Conservation (phyloP, 768 basidiomycete species). For the Tephrocybe sp. region DNA sequence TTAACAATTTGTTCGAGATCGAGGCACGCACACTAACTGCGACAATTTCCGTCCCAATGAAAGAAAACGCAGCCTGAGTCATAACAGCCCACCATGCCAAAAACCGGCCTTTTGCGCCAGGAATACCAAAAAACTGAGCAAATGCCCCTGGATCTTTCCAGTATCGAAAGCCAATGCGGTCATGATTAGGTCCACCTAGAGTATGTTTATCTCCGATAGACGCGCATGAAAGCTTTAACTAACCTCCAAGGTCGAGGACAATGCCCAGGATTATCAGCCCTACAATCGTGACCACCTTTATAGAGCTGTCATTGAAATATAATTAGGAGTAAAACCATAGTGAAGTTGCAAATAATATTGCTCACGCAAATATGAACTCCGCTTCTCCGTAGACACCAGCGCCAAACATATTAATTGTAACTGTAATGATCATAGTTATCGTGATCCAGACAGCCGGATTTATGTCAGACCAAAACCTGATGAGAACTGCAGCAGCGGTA, state of each 20-base stretch:
- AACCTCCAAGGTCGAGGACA: conserved; percentile 79
- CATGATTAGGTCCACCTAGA: conserved; percentile 77
- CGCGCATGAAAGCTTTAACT: conserved; percentile 7
- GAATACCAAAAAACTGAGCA: conserved; percentile 63
- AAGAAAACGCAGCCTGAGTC: conserved; percentile 90
- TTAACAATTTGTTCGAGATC: background rate
- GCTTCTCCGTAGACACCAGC: conserved; percentile 80
- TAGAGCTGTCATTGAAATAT: conserved; percentile 57
- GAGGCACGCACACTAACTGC: conserved; percentile 47
- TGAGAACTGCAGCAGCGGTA: conserved; percentile 70
- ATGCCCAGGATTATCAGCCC: conserved; percentile 67
- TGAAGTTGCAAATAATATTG: conserved; percentile 28
- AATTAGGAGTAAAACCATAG: no score
- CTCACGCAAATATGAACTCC: conserved; percentile 83
- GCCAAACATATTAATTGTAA: conserved; percentile 73
- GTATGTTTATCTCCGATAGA: background rate
- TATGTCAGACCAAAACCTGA: conserved; percentile 66
- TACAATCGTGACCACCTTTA: conserved; percentile 82
- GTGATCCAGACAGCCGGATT: conserved; percentile 79
- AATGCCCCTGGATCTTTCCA: conserved; percentile 92
- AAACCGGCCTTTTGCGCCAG: conserved; percentile 74
- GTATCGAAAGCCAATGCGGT: conserved; percentile 70
- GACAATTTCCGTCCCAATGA: conserved; percentile 91
- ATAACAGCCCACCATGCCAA: conserved; percentile 54
- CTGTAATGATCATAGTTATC: conserved; percentile 70